These are phyloP conservation scores for Botrytis hyacinthi DNA, from an alignment of 2,329 filamentous ascomycete species.

Conservation along the genomic window DNA sequence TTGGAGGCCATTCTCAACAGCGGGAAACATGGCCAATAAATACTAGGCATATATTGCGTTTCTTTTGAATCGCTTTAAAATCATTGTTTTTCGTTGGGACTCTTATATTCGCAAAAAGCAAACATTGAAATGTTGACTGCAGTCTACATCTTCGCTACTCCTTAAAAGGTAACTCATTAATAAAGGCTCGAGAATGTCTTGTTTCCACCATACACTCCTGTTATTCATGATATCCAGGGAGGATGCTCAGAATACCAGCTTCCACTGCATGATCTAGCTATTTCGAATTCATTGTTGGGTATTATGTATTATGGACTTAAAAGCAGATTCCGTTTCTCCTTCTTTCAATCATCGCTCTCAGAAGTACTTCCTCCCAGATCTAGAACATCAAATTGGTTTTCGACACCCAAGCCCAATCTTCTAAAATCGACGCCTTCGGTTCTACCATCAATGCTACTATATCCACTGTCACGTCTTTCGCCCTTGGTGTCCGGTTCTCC, in stretches of 20 bases:
- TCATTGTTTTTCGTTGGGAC: neutral
- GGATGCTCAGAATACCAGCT: neutral
- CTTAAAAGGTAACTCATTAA: neutral
- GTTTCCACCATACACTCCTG: neutral
- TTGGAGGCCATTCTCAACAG: neutral
- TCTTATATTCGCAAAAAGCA: neutral
- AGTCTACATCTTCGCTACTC: neutral
- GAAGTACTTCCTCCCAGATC: neutral
- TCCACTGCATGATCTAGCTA: neutral
- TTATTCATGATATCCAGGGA: neutral
- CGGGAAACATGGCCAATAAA: neutral
- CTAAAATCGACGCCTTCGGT: slow-evolving; percentile 28
- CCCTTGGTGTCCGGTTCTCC: neutral
- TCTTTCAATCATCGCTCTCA: neutral
- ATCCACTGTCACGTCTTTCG: slow-evolving; percentile 23
- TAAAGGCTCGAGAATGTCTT: neutral
- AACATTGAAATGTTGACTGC: neutral
- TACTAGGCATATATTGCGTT: neutral
- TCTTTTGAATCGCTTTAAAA: neutral
- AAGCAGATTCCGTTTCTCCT: neutral
- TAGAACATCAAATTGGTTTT: slow-evolving; percentile 32
- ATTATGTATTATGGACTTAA: neutral
- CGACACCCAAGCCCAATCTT: slow-evolving; percentile 29
- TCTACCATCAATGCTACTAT: slow-evolving; percentile 18
- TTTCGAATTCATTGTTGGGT: neutral